A percentile compares a stretch with the other conserved stretches of the same genome.
Evolutionary conservation across 2,329 filamentous ascomycete genomes (phyloP).

Genomic region (Aspergillus hiratsukae): DNA sequence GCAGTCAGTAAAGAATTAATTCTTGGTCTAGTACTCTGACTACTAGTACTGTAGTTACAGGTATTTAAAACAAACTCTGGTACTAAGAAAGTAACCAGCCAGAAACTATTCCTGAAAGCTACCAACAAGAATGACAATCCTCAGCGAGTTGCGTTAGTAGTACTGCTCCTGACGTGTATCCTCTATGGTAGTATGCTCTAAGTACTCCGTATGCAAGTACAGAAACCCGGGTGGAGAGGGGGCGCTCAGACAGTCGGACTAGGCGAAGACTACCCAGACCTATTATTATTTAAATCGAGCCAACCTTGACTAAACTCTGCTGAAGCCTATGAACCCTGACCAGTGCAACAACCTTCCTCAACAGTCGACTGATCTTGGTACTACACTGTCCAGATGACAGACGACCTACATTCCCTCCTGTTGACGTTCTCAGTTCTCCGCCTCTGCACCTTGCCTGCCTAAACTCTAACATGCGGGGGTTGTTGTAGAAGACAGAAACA

Average conservation of each 20-base stretch:
- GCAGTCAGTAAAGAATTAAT: not conserved
- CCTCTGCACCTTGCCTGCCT: not conserved
- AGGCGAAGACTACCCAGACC: slow-evolving; percentile 12
- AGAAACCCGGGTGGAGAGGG: slow-evolving; percentile 7
- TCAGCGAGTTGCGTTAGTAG: not conserved
- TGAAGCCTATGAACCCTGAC: not conserved
- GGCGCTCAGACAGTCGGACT: slow-evolving; percentile 10
- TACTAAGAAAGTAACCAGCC: not conserved
- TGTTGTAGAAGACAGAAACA: not conserved
- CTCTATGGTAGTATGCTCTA: not conserved
- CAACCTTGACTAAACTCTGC: too few relatives aligned
- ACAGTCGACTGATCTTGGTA: slow-evolving; percentile 2
- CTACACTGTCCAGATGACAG: not conserved
- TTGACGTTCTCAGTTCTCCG: not conserved
- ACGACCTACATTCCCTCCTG: not conserved
- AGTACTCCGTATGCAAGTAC: not conserved
- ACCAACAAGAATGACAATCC: not conserved
- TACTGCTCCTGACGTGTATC: not conserved
- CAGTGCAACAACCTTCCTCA: not conserved
- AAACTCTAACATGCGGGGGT: slow-evolving; percentile 8
- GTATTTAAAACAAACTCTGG: not conserved
- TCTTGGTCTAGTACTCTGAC: too few relatives aligned
- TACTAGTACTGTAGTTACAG: not conserved
- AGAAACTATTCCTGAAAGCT: not conserved
- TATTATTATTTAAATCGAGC: too few relatives aligned